Evolutionary conservation across 2,329 filamentous ascomycete species (phyloP).

Genomic region (Ascochyta viciae-villosae): DNA sequence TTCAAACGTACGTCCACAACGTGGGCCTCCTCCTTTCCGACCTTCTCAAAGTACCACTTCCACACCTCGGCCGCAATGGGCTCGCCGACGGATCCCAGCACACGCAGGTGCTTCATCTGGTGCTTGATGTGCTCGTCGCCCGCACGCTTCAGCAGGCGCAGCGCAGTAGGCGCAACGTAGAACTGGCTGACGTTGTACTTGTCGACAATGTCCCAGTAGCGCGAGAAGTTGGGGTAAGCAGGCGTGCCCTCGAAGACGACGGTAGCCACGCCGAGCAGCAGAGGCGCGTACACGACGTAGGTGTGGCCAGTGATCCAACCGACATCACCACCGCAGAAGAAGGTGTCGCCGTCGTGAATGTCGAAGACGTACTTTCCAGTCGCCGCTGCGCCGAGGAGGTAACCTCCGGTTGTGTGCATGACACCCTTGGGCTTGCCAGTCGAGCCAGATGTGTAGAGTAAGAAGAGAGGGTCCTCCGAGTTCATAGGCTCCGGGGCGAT

Average conservation of each 20-base stretch:
- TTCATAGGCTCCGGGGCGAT: conserved; percentile 86
- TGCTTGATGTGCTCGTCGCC: conserved; percentile 91
- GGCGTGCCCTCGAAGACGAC: conserved; percentile 98
- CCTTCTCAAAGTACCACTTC: conserved; percentile 99
- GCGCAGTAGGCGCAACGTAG: conserved; percentile 94
- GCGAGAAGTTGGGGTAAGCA: conserved; percentile 95
- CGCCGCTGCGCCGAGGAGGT: conserved; percentile 88
- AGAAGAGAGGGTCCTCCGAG: conserved; percentile 94
- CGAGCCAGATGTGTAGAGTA: conserved; percentile 97
- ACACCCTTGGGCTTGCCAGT: conserved; percentile 99
- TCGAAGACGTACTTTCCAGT: conserved; percentile 99
- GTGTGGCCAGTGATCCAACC: conserved; percentile 99
- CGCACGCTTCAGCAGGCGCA: conserved; percentile 92
- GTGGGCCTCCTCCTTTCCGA: conserved; percentile 92
- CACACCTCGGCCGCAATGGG: conserved; percentile 97
- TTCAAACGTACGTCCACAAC: conserved; percentile 81
- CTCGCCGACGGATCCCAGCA: conserved; percentile 94
- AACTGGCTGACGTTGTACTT: conserved; percentile 96
- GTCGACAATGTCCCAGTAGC: conserved; percentile 98
- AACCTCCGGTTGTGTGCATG: conserved; percentile 95
- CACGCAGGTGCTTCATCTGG: conserved; percentile 85
- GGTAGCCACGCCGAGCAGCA: conserved; percentile 90
- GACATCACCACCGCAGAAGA: conserved; percentile 98
- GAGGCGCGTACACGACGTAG: conserved; percentile 95
- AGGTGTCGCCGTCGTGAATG: conserved; percentile 90